A percentile compares a stretch with the other conserved stretches of the same genome.
Evolutionary conservation across 2,329 filamentous ascomycete species (phyloP).

Genomic region (Cadophora luteo-olivacea): DNA sequence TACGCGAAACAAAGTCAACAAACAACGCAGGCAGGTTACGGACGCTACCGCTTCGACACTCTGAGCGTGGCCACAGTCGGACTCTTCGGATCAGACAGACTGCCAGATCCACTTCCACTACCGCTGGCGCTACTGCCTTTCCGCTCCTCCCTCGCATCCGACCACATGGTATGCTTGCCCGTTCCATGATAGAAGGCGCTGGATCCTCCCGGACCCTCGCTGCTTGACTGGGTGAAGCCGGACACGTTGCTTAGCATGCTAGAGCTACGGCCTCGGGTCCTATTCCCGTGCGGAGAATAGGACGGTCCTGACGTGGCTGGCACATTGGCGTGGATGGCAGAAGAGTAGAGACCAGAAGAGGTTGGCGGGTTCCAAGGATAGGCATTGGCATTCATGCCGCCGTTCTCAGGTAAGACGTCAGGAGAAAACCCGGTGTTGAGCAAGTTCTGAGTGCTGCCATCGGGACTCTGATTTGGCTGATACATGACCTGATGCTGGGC

Average conservation of each 20-base stretch:
- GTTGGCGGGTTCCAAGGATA: slow-evolving; percentile 38
- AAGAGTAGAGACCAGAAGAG: slow-evolving; percentile 23
- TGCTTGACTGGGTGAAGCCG: slow-evolving; percentile 69
- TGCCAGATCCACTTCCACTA: slow-evolving; percentile 46
- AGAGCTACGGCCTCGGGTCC: slow-evolving; percentile 62
- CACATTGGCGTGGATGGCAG: slow-evolving; percentile 22
- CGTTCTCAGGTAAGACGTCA: slow-evolving; percentile 29
- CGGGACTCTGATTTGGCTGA: slow-evolving; percentile 29
- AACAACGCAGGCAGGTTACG: not conserved
- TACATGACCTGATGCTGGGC: slow-evolving; percentile 28
- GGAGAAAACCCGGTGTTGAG: slow-evolving; percentile 15
- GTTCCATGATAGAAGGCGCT: slow-evolving; percentile 20
- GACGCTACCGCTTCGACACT: slow-evolving; percentile 18
- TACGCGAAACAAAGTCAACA: slow-evolving; percentile 18
- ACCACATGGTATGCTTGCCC: slow-evolving; percentile 28
- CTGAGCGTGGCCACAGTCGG: slow-evolving; percentile 45
- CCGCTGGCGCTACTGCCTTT: slow-evolving; percentile 36
- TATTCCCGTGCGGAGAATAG: slow-evolving; percentile 25
- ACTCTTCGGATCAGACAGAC: slow-evolving; percentile 59
- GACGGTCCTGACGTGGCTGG: slow-evolving; percentile 19
- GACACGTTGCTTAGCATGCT: slow-evolving; percentile 72
- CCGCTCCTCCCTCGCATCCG: slow-evolving; percentile 33
- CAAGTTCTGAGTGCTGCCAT: slow-evolving; percentile 35
- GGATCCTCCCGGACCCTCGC: slow-evolving; percentile 47
- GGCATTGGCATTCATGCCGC: slow-evolving; percentile 25